phyloP scores from a whole-genome alignment of 768 basidiomycete genomes.

The Mycena vitilis region DNA sequence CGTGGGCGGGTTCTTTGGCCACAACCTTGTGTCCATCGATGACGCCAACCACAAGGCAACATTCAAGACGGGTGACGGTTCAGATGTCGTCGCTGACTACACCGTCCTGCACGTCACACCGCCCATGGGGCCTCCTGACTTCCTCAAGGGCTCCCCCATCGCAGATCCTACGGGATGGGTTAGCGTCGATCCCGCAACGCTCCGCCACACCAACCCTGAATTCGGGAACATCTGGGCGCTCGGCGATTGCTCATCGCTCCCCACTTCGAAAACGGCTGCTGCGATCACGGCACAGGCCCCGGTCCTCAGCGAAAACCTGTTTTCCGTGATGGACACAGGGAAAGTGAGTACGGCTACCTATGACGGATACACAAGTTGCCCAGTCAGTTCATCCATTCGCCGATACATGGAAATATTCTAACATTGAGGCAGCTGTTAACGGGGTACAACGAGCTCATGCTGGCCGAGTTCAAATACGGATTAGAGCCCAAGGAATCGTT shows the following conservation, averaged over 20 bases:
- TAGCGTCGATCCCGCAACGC: constrained; percentile 81
- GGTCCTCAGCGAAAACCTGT: constrained; percentile 89
- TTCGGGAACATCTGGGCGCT: constrained; percentile 87
- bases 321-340: constrained; percentile 79
- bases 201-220: constrained; percentile 86
- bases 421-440: constrained; percentile 69
- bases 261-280: constrained; percentile 96
- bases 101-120: constrained; percentile 88
- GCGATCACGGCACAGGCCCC: constrained; percentile 94
- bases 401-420: constrained; percentile 19
- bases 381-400: constrained; percentile 55
- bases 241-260: constrained; percentile 93
- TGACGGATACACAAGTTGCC: constrained; percentile 91
- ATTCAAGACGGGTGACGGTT: constrained; percentile 84
- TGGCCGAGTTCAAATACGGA: constrained; percentile 96
- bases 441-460: constrained; percentile 84
- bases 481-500: constrained; percentile 91
- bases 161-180: constrained; percentile 92
- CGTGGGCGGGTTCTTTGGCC: constrained; percentile 83
- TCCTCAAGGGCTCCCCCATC: constrained; percentile 81
- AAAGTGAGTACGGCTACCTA: constrained; percentile 77
- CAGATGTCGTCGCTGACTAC: constrained; percentile 79
- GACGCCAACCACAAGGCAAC: constrained; percentile 78
- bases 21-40: constrained; percentile 86
- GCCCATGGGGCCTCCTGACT: constrained; percentile 90